A percentile compares a stretch with the other conserved stretches of the same genome.
Evolutionary conservation across 2,329 filamentous ascomycete genomes (phyloP).

Genomic region (Paradendryphiella salina): DNA sequence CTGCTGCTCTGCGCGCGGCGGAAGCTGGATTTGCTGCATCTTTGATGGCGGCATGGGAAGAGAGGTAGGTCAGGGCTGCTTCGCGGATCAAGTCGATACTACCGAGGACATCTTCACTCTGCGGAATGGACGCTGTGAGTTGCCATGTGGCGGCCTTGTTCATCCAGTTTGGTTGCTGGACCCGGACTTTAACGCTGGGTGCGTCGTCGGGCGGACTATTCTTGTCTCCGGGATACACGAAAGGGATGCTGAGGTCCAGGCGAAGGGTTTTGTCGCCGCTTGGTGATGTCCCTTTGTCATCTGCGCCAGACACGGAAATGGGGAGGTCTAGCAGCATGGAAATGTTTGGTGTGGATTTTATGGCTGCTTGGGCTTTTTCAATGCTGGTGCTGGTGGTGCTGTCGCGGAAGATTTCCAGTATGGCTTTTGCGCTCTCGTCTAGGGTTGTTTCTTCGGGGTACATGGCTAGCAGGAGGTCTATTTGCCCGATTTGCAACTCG

Average conservation of each 20-base stretch:
- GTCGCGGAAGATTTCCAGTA: slow-evolving; percentile 19
- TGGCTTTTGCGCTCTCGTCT: slow-evolving; percentile 7
- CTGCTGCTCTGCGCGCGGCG: no score
- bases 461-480: slow-evolving; percentile 37
- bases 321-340: slow-evolving; percentile 19
- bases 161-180: slow-evolving; percentile 33
- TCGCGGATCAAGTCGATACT: slow-evolving; percentile 31
- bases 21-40: not conserved
- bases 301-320: slow-evolving; percentile 4
- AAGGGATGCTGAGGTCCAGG: slow-evolving; percentile 28
- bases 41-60: not conserved
- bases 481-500: slow-evolving; percentile 36
- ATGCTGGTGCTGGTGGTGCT: not conserved
- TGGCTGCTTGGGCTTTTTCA: not conserved
- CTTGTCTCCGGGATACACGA: slow-evolving; percentile 13
- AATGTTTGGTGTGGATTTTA: slow-evolving; percentile 12
- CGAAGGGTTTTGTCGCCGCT: slow-evolving; percentile 4
- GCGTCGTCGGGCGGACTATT: slow-evolving; percentile 18
- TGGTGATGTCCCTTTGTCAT: not conserved
- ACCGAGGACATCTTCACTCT: slow-evolving; percentile 26
- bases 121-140: slow-evolving; percentile 13
- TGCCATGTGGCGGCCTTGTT: slow-evolving; percentile 24
- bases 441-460: slow-evolving; percentile 30
- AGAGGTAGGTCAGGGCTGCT: slow-evolving; percentile 14
- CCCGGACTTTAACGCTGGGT: slow-evolving; percentile 25